Conservation (phyloP, 768 basidiomycete genomes). For the Xerocomus brunneocitrinus region DNA sequence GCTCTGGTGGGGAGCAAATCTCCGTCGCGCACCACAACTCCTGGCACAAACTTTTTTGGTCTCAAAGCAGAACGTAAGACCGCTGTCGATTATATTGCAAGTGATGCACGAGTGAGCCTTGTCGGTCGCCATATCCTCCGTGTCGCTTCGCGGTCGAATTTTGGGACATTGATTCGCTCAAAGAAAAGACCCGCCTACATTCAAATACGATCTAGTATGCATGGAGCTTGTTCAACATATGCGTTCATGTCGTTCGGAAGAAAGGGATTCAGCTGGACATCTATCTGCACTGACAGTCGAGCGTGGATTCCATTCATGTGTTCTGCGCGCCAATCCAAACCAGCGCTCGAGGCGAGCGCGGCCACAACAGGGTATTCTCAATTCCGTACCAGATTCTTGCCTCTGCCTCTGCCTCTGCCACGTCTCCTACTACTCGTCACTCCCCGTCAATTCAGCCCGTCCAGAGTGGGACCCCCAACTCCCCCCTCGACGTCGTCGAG, state of each 20-base stretch:
- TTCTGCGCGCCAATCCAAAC: constrained; percentile 50
- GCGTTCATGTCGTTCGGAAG: constrained; percentile 83
- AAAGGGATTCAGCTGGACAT: constrained; percentile 74
- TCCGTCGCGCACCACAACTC: constrained; percentile 25
- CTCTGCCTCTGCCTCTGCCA: constrained; percentile 12
- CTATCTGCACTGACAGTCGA: constrained; percentile 84
- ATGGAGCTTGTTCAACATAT: constrained; percentile 83
- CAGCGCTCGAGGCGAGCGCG: constrained; percentile 18
- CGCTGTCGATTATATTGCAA: constrained; percentile 38
- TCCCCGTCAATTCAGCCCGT: constrained; percentile 45
- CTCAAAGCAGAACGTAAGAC: constrained; percentile 44
- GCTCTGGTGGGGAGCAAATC: constrained; percentile 34
- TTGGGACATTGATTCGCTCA: constrained; percentile 76
- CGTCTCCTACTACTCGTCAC: constrained; percentile 33
- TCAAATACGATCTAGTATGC: constrained; percentile 88
- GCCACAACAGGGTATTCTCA: constrained; percentile 29
- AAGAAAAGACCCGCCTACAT: constrained; percentile 80
- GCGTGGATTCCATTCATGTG: constrained; percentile 71
- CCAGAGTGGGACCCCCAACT: constrained; percentile 42
- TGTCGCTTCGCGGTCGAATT: constrained; percentile 87
- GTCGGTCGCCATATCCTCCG: constrained; percentile 72
- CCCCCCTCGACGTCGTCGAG: constrained; percentile 23
- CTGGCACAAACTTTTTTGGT: constrained; percentile 63
- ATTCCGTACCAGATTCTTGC: constrained; percentile 30
- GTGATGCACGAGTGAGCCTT: constrained; percentile 40